Conservation (phyloP, 495 filamentous ascomycete species). For the Podospora appendiculata region DNA sequence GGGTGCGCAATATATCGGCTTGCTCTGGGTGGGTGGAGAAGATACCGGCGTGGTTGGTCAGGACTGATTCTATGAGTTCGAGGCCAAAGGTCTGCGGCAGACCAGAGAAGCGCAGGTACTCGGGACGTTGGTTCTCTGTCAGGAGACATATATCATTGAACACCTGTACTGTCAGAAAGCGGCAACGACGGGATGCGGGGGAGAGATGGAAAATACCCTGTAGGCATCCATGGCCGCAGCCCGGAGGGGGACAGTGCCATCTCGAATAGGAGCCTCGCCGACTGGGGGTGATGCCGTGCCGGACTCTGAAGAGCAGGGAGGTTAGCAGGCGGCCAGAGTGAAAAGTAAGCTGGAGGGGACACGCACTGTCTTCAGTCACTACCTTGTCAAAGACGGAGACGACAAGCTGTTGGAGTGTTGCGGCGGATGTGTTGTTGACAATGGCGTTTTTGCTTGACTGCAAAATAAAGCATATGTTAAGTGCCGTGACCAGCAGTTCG, state of each 20-base stretch:
- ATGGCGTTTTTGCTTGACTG: conserved; percentile 85
- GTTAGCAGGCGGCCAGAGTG: conserved; percentile 1
- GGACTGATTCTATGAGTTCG: conserved; percentile 82
- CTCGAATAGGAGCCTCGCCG: conserved; percentile 55
- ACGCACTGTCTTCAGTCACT: conserved; percentile 66
- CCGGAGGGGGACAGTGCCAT: conserved; percentile 56
- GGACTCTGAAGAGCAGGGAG: conserved; percentile 23
- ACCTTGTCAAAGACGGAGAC: conserved; percentile 91
- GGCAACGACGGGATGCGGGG: background rate
- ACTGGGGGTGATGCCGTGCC: conserved; percentile 42
- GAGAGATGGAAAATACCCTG: conserved; percentile 34
- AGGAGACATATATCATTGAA: conserved; percentile 87
- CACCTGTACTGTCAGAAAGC: conserved; percentile 40
- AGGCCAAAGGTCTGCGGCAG: conserved; percentile 76
- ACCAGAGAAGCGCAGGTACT: conserved; percentile 67
- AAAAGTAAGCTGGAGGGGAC: background rate
- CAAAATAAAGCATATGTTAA: conserved; percentile 85
- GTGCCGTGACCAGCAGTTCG: conserved; percentile 67
- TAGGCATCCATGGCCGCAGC: conserved; percentile 83
- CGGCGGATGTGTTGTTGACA: conserved; percentile 89
- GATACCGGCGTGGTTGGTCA: conserved; percentile 75
- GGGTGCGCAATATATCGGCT: conserved; percentile 65
- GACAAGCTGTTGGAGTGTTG: conserved; percentile 89
- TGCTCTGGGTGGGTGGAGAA: conserved; percentile 76
- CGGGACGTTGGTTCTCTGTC: conserved; percentile 72